Conservation (phyloP, 257 asterid species). For the Capsicum baccatum region DNA sequence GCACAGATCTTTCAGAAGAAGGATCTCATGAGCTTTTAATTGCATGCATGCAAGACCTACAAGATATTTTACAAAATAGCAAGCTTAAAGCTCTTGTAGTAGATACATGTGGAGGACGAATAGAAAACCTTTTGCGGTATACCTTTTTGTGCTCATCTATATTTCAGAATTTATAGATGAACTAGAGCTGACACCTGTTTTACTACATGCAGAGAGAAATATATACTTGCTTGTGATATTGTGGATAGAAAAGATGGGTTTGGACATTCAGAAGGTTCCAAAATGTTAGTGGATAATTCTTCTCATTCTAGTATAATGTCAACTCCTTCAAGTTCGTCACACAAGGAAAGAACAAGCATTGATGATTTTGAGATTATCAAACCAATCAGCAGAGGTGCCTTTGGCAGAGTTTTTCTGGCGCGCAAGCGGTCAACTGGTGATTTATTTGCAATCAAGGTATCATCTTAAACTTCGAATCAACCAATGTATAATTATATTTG, state of each 20-base stretch:
- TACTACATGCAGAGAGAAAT: slow-evolving; percentile 80
- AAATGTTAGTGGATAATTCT: slow-evolving; percentile 60
- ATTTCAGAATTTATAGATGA: slow-evolving; percentile 9
- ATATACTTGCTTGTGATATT: slow-evolving; percentile 75
- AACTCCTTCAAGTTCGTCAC: slow-evolving; percentile 72
- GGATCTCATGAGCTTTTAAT: slow-evolving; percentile 78
- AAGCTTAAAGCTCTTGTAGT: slow-evolving; percentile 82
- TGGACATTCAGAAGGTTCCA: slow-evolving; percentile 65
- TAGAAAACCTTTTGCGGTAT: slow-evolving; percentile 88
- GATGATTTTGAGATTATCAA: slow-evolving; percentile 90
- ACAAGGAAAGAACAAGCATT: slow-evolving; percentile 83
- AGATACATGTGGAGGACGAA: slow-evolving; percentile 87
- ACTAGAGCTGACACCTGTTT: slow-evolving; percentile 38
- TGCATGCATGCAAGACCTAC: slow-evolving; percentile 85
- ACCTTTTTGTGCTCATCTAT: slow-evolving; percentile 1
- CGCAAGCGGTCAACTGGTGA: slow-evolving; percentile 94
- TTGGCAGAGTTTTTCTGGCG: slow-evolving; percentile 89
- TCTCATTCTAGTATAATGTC: slow-evolving; percentile 82
- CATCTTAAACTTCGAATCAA: slow-evolving; percentile 28
- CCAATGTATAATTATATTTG: slow-evolving; percentile 25
- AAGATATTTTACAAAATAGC: slow-evolving; percentile 72
- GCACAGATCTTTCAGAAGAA: slow-evolving; percentile 67
- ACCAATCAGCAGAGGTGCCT: slow-evolving; percentile 96
- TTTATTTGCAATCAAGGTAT: slow-evolving; percentile 94
- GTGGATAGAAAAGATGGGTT: slow-evolving; percentile 58